Conservation (phyloP, 2,329 filamentous ascomycete genomes). For the Cryphonectria naterciae region DNA sequence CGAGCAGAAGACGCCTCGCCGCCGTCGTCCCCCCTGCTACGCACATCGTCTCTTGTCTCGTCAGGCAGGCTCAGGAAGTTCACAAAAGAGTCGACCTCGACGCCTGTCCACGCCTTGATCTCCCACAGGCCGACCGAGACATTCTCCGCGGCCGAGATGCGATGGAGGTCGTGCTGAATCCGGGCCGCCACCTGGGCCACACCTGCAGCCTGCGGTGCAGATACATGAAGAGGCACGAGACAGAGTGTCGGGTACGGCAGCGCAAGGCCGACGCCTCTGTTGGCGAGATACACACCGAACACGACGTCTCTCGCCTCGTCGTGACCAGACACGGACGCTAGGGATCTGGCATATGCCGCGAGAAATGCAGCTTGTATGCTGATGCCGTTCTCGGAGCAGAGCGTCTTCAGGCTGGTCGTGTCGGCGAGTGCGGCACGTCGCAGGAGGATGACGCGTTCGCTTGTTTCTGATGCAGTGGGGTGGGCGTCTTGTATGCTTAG, state of each 20-base stretch:
- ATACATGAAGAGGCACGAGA: slow-evolving; percentile 72
- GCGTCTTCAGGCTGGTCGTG: slow-evolving; percentile 44
- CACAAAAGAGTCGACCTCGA: slow-evolving; percentile 72
- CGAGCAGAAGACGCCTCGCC: not conserved
- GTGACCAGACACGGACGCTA: slow-evolving; percentile 32
- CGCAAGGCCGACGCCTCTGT: slow-evolving; percentile 62
- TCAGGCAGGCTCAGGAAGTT: slow-evolving; percentile 72
- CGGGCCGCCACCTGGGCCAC: slow-evolving; percentile 57
- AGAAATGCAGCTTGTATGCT: slow-evolving; percentile 77
- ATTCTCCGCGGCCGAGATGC: slow-evolving; percentile 60
- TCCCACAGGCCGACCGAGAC: slow-evolving; percentile 69
- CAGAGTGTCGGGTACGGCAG: slow-evolving; percentile 74
- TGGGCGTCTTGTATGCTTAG: slow-evolving; percentile 1
- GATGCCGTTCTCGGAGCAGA: slow-evolving; percentile 55
- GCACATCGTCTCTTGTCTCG: not conserved
- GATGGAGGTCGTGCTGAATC: slow-evolving; percentile 70
- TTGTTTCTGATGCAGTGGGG: not conserved
- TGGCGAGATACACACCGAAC: slow-evolving; percentile 83
- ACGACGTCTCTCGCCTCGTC: slow-evolving; percentile 49
- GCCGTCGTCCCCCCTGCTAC: too few species aligned
- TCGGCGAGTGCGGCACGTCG: slow-evolving; percentile 50
- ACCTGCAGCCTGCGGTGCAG: slow-evolving; percentile 34
- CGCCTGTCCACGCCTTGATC: slow-evolving; percentile 74
- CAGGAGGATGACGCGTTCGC: slow-evolving; percentile 41
- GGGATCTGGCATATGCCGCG: slow-evolving; percentile 65